These are phyloP conservation scores for Drechslerella coelobrocha DNA, from an alignment of 2,329 filamentous ascomycete genomes.

Conservation along the genomic window DNA sequence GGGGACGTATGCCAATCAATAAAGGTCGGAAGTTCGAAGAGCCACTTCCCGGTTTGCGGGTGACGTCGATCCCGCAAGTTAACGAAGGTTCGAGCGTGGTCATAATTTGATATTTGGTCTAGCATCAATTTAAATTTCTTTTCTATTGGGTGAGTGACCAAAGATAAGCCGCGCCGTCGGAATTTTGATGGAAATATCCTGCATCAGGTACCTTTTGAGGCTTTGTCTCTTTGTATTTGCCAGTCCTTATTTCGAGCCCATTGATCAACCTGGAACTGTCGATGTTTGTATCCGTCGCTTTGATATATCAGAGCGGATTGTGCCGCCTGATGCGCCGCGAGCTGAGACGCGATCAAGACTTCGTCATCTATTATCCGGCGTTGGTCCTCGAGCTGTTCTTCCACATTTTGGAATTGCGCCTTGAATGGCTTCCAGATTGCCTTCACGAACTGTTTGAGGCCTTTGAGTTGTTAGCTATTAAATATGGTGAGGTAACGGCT, in stretches of 20 bases:
- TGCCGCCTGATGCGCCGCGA: slow-evolving; percentile 12
- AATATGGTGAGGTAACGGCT: neutral
- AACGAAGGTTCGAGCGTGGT: slow-evolving; percentile 42
- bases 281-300: slow-evolving; percentile 11
- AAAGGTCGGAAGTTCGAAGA: slow-evolving; percentile 43
- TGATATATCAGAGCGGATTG: slow-evolving; percentile 41
- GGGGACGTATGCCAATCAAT: slow-evolving; percentile 24
- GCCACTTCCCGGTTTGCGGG: slow-evolving; percentile 49
- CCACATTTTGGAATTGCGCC: slow-evolving; percentile 40
- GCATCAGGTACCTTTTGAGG: slow-evolving; percentile 28
- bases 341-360: slow-evolving; percentile 40
- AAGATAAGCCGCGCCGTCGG: too few species aligned
- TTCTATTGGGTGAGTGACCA: too few species aligned
- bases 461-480: slow-evolving; percentile 15
- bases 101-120: slow-evolving; percentile 46
- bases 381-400: slow-evolving; percentile 44
- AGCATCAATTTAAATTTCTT: slow-evolving; percentile 20
- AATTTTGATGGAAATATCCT: neutral
- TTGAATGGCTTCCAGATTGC: slow-evolving; percentile 51
- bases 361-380: slow-evolving; percentile 29
- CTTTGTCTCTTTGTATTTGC: slow-evolving; percentile 16
- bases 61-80: slow-evolving; percentile 34
- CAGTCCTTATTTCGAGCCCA: slow-evolving; percentile 24
- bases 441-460: slow-evolving; percentile 37
- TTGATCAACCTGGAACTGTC: slow-evolving; percentile 17